Conservation (phyloP, 148 eudicot genomes). For the Nyssa sinensis region DNA sequence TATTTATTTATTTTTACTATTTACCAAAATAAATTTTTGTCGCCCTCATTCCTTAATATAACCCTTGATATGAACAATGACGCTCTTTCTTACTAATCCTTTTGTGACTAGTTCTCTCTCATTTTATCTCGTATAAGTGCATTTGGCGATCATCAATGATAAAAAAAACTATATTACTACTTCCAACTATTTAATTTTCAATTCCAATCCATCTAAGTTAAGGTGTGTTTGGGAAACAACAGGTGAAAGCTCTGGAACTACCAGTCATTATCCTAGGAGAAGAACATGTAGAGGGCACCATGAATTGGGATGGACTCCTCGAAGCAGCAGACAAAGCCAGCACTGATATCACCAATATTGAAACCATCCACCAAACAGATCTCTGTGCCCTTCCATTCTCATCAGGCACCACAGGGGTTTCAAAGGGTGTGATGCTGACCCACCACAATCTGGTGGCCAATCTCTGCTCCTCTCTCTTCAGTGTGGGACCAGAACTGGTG, state of each 20-base stretch:
- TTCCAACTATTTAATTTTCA: too few species aligned
- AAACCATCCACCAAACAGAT: constrained; percentile 51
- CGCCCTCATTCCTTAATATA: too few species aligned
- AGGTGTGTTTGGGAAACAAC: background rate
- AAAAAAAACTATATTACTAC: too few species aligned
- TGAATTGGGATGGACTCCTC: constrained; percentile 68
- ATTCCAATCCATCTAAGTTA: background rate
- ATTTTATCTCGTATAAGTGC: too few species aligned
- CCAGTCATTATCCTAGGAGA: constrained; percentile 70
- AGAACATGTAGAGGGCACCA: constrained; percentile 53
- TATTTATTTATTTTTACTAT: too few species aligned
- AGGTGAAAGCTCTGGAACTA: constrained; percentile 68
- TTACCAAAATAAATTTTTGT: too few species aligned
- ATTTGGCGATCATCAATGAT: too few species aligned
- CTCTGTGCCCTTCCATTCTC: constrained; percentile 96
- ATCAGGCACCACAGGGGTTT: constrained; percentile 91
- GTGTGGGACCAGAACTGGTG: constrained; percentile 63
- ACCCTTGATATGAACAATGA: too few species aligned
- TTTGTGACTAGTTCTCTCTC: too few species aligned
- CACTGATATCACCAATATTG: constrained; percentile 20
- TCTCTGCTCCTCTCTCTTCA: constrained; percentile 74
- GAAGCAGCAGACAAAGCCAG: constrained; percentile 71
- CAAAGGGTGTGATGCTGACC: constrained; percentile 93
- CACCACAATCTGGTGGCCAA: constrained; percentile 81
- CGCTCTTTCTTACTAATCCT: too few species aligned